Conservation (phyloP, 306 rosid genomes). For the Vigna trinervia region DNA sequence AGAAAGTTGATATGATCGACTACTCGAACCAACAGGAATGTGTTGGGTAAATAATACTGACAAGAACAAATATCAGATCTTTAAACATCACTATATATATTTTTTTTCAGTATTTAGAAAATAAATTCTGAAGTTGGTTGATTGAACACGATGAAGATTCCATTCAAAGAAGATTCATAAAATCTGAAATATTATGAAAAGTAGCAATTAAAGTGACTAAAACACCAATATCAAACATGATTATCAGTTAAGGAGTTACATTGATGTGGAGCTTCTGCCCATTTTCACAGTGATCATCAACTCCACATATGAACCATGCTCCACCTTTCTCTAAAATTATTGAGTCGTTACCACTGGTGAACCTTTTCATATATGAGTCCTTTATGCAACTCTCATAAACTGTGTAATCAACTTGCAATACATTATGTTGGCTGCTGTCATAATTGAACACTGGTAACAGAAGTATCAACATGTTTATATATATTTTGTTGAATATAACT, state of each 20-base stretch:
- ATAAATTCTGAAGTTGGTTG: neutral
- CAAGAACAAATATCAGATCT: neutral
- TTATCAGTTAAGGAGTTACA: slow-evolving; percentile 13
- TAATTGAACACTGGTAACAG: slow-evolving; percentile 36
- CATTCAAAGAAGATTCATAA: neutral
- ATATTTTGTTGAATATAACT: neutral
- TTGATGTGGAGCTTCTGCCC: slow-evolving; percentile 11
- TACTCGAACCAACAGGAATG: neutral
- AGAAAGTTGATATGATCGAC: neutral
- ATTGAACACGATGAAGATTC: neutral
- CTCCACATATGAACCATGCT: slow-evolving; percentile 37
- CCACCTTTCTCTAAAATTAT: slow-evolving; percentile 7
- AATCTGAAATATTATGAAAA: neutral
- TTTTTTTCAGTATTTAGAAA: neutral
- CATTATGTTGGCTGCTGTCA: slow-evolving; percentile 7
- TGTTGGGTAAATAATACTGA: neutral
- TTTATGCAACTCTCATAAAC: slow-evolving; percentile 34
- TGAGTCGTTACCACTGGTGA: slow-evolving; percentile 33
- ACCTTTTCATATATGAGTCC: slow-evolving; percentile 15
- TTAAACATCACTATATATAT: neutral
- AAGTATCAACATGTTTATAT: slow-evolving; percentile 1
- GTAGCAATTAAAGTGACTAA: neutral
- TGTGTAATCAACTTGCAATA: slow-evolving; percentile 26
- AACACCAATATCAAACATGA: neutral
- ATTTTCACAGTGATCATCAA: slow-evolving; percentile 35